Evolutionary conservation across 495 filamentous ascomycete genomes (phyloP).

Genomic region (Chaetomium fimeti): DNA sequence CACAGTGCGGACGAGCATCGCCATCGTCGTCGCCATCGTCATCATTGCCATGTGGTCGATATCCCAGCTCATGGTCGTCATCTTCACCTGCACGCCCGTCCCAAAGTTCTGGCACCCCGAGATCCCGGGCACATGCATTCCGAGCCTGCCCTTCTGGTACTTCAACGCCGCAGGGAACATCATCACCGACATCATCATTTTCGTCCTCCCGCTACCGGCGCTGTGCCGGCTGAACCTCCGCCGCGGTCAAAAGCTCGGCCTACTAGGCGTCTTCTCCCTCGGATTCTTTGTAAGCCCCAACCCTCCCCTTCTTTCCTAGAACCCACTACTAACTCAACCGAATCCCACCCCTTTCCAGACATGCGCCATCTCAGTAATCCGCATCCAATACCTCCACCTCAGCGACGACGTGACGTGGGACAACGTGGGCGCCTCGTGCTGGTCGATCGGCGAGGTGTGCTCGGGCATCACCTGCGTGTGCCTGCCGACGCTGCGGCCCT

Average conservation of each 20-base stretch:
- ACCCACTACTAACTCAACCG: too few relatives aligned
- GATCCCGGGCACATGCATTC: constrained; percentile 40
- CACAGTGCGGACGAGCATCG: constrained; percentile 33
- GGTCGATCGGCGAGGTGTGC: constrained; percentile 58
- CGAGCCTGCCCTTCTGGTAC: constrained; percentile 49
- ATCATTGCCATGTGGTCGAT: constrained; percentile 42
- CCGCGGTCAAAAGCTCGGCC: constrained; percentile 27
- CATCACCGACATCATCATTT: constrained; percentile 49
- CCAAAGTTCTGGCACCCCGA: constrained; percentile 42
- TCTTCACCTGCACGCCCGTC: constrained; percentile 41
- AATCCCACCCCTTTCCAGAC: constrained; percentile 33
- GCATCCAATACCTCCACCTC: constrained; percentile 50
- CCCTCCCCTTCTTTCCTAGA: not conserved
- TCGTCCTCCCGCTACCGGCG: constrained; percentile 52
- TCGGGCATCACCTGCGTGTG: constrained; percentile 58
- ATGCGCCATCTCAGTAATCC: constrained; percentile 57
- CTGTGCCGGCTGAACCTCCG: constrained; percentile 33
- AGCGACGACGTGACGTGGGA: constrained; percentile 54
- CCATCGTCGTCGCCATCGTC: constrained; percentile 29
- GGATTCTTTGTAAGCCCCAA: constrained; percentile 35
- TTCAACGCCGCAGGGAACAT: constrained; percentile 54
- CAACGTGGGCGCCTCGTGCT: constrained; percentile 58
- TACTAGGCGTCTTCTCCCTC: constrained; percentile 34
- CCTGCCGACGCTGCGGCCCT: constrained; percentile 55
- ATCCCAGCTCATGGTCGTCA: constrained; percentile 42